Evolutionary conservation across 441 rosid genomes (phyloP), one percentile per base, ranked within the genome.

Genomic region (Omphalea diandra): DNA sequence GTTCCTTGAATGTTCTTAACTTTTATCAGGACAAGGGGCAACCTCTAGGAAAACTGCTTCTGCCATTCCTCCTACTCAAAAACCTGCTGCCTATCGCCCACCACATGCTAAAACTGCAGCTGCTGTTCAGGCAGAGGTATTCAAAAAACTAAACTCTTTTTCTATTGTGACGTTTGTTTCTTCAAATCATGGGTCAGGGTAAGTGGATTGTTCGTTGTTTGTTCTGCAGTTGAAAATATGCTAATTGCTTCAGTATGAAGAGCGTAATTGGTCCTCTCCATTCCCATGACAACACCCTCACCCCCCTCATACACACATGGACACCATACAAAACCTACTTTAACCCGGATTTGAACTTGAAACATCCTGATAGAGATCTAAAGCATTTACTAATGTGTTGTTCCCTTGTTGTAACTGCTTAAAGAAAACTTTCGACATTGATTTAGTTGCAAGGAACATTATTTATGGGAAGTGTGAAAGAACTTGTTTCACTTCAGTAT

Each of bases 71-170:
- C 75, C 84, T 35, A 73, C 78, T 29, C 83, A 83, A 64, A 93
- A 88, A 86, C 95, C 97, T n/a, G 89, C 90, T 59, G 97, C 94
- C 56, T 91, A 94, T 84, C 93, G 91, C 46, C 97, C 98, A 60
- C 98, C 97, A 0, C 94, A 91, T 77, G 96, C 98, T 47, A 94
- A 90, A 77, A 76, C 77, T 15, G 90, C 97, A 62, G 98, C 90
- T 3, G 86, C 87, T 31, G 63, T 87, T 75, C 95, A 87, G 80
- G 92, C 97, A 22, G 88, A 91, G 98, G 98, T 94, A 88, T 41
- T n/a, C 33, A 18, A 52, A 55, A 4, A 18, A 41, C 72, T 60
- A 70, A 54, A 53, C 44, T 4, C 63, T 1, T 29, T 41, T 67
- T 46, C 22, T 9, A 1, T 2, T 43, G 4, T 54, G 41, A 52